phyloP scores from a whole-genome alignment of 805 yeast species.

The Ogataea methylovora region DNA sequence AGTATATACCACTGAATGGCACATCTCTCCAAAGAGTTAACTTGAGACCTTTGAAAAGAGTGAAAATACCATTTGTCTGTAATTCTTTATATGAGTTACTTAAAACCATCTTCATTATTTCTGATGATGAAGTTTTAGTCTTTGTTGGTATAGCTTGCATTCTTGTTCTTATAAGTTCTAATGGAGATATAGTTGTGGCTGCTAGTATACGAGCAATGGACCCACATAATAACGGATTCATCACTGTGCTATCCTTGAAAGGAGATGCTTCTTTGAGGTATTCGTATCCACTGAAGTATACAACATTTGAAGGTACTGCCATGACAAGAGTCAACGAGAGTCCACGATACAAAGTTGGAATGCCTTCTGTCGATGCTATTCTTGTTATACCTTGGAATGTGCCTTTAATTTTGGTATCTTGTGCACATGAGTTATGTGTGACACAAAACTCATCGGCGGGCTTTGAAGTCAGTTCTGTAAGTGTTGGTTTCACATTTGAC shows the following conservation, averaged over 20 bases:
- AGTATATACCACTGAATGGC: slow-evolving; percentile 91
- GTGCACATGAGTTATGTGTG: slow-evolving; percentile 31
- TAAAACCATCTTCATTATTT: slow-evolving; percentile 41
- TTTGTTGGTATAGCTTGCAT: slow-evolving; percentile 77
- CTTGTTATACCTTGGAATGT: slow-evolving; percentile 67
- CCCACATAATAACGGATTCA: slow-evolving; percentile 82
- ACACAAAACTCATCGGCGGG: slow-evolving; percentile 27
- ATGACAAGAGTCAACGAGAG: slow-evolving; percentile 72
- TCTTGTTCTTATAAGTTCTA: slow-evolving; percentile 82
- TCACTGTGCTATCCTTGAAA: slow-evolving; percentile 24
- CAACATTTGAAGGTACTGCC: slow-evolving; percentile 91
- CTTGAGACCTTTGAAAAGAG: slow-evolving; percentile 77
- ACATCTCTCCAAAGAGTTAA: slow-evolving; percentile 95
- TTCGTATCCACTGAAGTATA: slow-evolving; percentile 92
- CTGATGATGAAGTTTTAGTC: slow-evolving; percentile 21
- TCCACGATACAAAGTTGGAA: slow-evolving; percentile 80
- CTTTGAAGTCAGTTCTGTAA: neutral
- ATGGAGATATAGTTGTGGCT: slow-evolving; percentile 79
- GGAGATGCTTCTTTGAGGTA: slow-evolving; percentile 72
- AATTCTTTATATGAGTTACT: slow-evolving; percentile 33
- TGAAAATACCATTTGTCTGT: slow-evolving; percentile 44
- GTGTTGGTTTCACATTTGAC: neutral
- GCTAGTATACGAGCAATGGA: slow-evolving; percentile 75
- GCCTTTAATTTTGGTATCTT: slow-evolving; percentile 42
- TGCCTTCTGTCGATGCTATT: slow-evolving; percentile 69